A percentile compares a stretch with the other conserved stretches of the same genome.
These are phyloP conservation scores for Myxozyma neotropica DNA, from an alignment of 805 yeast genomes.

Conservation along the genomic window DNA sequence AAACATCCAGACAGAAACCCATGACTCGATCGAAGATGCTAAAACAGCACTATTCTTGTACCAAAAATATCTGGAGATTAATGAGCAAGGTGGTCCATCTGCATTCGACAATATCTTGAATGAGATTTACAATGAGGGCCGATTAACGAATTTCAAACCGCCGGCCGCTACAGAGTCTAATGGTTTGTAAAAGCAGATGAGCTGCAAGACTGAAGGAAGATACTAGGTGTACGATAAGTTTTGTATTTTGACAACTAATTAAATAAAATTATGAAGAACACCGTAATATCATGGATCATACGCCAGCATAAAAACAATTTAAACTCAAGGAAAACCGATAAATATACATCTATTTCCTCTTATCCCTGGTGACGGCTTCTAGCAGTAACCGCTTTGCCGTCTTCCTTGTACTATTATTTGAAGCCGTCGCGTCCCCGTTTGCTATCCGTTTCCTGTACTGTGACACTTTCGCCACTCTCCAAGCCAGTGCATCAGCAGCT, in stretches of 20 bases:
- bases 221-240: not conserved
- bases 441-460: conserved; percentile 29
- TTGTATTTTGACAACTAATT: not conserved
- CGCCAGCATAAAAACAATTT: no score
- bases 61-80: conserved; percentile 67
- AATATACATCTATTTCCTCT: not conserved
- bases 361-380: not conserved
- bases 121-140: conserved; percentile 58
- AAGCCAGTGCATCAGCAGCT: conserved; percentile 28
- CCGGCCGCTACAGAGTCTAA: conserved; percentile 32
- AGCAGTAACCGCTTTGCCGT: not conserved
- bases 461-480: conserved; percentile 27
- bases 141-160: conserved; percentile 43
- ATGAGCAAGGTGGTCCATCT: conserved; percentile 48
- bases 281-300: not conserved
- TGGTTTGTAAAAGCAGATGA: not conserved
- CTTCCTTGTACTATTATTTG: not conserved
- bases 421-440: not conserved
- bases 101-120: conserved; percentile 63
- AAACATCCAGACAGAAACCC: conserved; percentile 88
- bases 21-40: conserved; percentile 97
- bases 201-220: not conserved
- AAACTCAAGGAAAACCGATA: no score
- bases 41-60: conserved; percentile 78
- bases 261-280: not conserved